Percentiles rank a stretch among this genome's conserved stretches.
These are phyloP conservation scores for Oryza longistaminata DNA, from an alignment of 176 grass and related monocot species.

Conservation along the genomic window DNA sequence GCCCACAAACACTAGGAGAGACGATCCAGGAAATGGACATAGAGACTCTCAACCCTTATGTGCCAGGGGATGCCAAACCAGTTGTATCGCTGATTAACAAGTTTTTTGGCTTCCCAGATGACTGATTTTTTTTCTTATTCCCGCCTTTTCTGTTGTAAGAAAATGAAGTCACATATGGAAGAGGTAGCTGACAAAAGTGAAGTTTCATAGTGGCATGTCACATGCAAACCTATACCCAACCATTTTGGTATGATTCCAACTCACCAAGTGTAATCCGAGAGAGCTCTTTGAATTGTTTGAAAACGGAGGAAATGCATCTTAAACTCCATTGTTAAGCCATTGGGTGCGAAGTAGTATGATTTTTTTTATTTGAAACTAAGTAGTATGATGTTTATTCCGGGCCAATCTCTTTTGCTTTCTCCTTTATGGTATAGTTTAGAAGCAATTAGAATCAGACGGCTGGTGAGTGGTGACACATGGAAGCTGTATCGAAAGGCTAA, in stretches of 20 bases:
- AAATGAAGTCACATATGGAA: neutral
- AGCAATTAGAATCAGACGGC: too few species aligned
- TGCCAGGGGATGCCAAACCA: conserved; percentile 41
- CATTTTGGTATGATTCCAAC: neutral
- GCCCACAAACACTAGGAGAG: conserved; percentile 35
- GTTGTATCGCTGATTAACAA: conserved; percentile 43
- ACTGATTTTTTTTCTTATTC: neutral
- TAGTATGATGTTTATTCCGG: too few species aligned
- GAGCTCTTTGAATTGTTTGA: too few species aligned
- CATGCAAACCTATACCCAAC: neutral
- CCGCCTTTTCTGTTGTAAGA: neutral
- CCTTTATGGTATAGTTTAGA: too few species aligned
- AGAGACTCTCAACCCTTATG: conserved; percentile 36
- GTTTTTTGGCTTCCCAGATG: conserved; percentile 41
- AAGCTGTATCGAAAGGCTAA: too few species aligned
- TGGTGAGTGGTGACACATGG: too few species aligned
- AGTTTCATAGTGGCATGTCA: neutral
- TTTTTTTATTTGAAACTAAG: too few species aligned
- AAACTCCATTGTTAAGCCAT: too few species aligned
- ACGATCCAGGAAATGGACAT: conserved; percentile 46
- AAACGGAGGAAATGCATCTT: too few species aligned
- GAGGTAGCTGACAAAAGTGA: too few species aligned
- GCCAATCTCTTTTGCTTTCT: too few species aligned
- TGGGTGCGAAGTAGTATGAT: too few species aligned
- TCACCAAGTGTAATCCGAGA: neutral